These are phyloP conservation scores for Boeremia lycopersici DNA, from an alignment of 2,329 filamentous ascomycete genomes.

Conservation along the genomic window DNA sequence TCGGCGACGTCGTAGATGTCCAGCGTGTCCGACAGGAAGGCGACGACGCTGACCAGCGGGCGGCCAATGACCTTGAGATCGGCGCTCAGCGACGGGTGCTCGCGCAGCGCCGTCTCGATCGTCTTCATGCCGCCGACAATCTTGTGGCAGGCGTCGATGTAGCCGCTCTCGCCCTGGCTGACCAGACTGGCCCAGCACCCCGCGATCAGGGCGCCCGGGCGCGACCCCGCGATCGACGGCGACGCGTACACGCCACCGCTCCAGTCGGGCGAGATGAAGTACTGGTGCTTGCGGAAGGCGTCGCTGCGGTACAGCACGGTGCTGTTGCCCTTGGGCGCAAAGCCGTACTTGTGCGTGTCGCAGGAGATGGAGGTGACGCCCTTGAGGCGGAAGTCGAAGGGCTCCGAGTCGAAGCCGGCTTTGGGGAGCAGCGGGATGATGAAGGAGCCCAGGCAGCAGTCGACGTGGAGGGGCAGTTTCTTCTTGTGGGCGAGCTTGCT, in stretches of 20 bases:
- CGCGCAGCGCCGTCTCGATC: constrained; percentile 74
- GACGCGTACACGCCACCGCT: constrained; percentile 94
- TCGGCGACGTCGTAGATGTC: constrained; percentile 96
- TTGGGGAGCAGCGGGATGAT: constrained; percentile 88
- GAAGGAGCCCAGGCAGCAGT: constrained; percentile 97
- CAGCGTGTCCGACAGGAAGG: constrained; percentile 82
- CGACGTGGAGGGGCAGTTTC: constrained; percentile 88
- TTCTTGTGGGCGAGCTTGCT: constrained; percentile 81
- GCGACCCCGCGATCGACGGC: constrained; percentile 86
- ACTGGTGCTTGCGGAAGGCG: constrained; percentile 83
- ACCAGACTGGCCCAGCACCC: constrained; percentile 95
- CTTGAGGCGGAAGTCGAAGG: constrained; percentile 91
- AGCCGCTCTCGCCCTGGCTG: constrained; percentile 84
- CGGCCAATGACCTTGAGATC: constrained; percentile 83
- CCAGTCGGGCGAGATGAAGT: constrained; percentile 96
- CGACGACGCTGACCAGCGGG: constrained; percentile 87
- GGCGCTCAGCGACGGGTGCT: constrained; percentile 68
- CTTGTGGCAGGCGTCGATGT: constrained; percentile 81
- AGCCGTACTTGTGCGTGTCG: constrained; percentile 99
- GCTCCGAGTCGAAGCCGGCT: constrained; percentile 87
- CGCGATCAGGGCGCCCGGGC: constrained; percentile 91
- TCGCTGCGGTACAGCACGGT: constrained; percentile 87
- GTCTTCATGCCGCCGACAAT: constrained; percentile 89
- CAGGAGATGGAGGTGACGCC: constrained; percentile 95
- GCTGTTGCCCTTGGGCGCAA: constrained; percentile 96